phyloP scores from a whole-genome alignment of 495 filamentous ascomycete genomes.

The Penicillium silybi region DNA sequence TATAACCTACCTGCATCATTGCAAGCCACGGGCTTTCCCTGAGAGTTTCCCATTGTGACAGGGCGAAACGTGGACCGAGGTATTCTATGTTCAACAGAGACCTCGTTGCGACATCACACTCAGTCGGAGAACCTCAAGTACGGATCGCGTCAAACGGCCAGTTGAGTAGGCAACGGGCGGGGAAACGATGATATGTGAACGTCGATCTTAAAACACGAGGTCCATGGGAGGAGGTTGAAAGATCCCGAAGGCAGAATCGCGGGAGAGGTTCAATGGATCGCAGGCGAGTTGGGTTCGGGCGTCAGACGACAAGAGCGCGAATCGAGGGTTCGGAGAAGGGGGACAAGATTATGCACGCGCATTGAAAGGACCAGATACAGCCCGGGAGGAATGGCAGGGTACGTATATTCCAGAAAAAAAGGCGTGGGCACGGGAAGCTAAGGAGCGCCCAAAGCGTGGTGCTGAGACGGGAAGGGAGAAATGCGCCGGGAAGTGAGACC shows the following conservation, averaged over 20 bases:
- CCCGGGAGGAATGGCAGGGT: constrained; percentile 2
- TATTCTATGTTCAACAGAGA: constrained; percentile 16
- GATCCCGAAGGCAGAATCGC: constrained; percentile 17
- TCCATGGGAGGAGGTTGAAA: constrained; percentile 17
- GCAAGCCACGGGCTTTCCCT: constrained; percentile 88
- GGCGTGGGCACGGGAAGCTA: constrained; percentile 13
- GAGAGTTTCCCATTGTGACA: constrained; percentile 80
- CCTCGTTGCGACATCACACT: constrained; percentile 38
- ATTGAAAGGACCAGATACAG: neutral
- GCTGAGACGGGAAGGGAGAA: neutral
- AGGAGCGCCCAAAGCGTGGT: constrained; percentile 4
- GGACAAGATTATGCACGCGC: neutral
- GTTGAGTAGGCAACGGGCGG: neutral
- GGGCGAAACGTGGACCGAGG: constrained; percentile 14
- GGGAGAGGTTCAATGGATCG: constrained; percentile 16
- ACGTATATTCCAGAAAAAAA: constrained; percentile 20
- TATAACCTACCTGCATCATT: constrained; percentile 80
- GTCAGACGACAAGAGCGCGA: neutral
- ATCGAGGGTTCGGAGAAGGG: neutral
- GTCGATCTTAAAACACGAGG: constrained; percentile 11
- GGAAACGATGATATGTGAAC: constrained; percentile 1
- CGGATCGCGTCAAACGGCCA: neutral
- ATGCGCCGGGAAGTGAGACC: neutral
- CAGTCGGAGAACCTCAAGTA: constrained; percentile 2
- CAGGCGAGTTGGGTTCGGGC: neutral